Base-by-base conservation (phyloP, 2,329 filamentous ascomycete species). In the Periglandula ipomoeae region DNA sequence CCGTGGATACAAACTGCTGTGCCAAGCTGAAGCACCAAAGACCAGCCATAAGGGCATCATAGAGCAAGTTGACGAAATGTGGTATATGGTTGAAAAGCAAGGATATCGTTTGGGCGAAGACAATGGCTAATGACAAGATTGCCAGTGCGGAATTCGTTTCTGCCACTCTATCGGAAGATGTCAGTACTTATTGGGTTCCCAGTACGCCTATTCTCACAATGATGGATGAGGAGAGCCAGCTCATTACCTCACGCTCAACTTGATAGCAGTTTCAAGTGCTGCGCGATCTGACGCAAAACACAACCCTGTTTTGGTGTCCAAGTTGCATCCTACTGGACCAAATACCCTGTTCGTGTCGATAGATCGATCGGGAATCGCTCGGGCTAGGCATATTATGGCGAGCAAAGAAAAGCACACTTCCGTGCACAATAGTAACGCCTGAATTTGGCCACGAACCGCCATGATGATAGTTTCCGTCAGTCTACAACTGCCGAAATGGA, bases 141-240 rank as follows among this genome's bases (percentile, higher is more conserved):
- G 62, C 56, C 13, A 61, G 57, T 42, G 58, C 60, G 8, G 63
- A 49, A 48, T 60, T 62, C 1, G 59, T 63, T 24, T 58, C 58
- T 10, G 56, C 53, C 5, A 62, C 35, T 26, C 62, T 66, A 26
- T 7, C 32, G 52, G 19, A 34, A 15, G 17, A 22, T 7, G 20
- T 46, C 9, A 46, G 22, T 19, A 5, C 7, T 26, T 11, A n/a
- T n/a, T n/a, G n/a, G n/a, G n/a, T n/a, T n/a, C n/a, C n/a, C n/a
- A n/a, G n/a, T n/a, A n/a, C n/a, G n/a, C n/a, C n/a, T n/a, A n/a
- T n/a, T n/a, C n/a, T n/a, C n/a, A n/a, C n/a, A n/a, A n/a, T n/a
- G n/a, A n/a, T n/a, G n/a, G n/a, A n/a, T n/a, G n/a, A n/a, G n/a
- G n/a, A n/a, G n/a, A n/a, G n/a, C n/a, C n/a, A n/a, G n/a, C n/a